Base-by-base conservation (phyloP, 768 basidiomycete species). In the Podaxis mareebaensis region DNA sequence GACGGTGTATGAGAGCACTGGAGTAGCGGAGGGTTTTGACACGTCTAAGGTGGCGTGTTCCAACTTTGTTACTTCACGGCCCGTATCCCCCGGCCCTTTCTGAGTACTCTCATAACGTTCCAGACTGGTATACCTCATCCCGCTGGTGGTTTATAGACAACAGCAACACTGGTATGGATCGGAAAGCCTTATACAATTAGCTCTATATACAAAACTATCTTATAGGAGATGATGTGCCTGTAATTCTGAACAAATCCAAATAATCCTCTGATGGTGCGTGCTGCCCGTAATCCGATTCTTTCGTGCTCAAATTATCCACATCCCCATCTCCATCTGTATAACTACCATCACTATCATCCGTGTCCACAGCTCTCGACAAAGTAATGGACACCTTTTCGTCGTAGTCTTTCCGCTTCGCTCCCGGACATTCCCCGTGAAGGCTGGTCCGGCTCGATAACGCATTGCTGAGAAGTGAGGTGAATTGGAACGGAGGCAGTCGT, bases 231-330 rank as follows among this genome's bases (percentile, higher is more conserved):
- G 78, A 76, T 17, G 75, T 75, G 48, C 67, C 70, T 30, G 67
- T 61, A 64, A 70, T 75, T 20, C 79, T 76, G 69, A 85, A 84
- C 61, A 85, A 71, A 71, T 85, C 75, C 66, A 85, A 70, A 4
- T 77, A 77, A 65, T 85, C 84, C 55, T 85, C 83, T 11, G 84
- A 85, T 48, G 67, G 59, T 15, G 59, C 39, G 61, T 67, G 67
- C 8, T 46, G 40, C 49, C 13, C 60, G 3, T 24, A 8, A 13
- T 42, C 48, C 20, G n/a, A 24, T 22, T 51, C 26, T 24, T 17
- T 15, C 48, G 28, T 4, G 38, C 39, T 24, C 0, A 40, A 39
- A 55, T 53, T 15, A 17, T 38, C 40, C 22, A 5, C 53, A 46
- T 24, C 52, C 8, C 33, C 48, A 33, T 30, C 39, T 7, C 36